Conservation (phyloP, 371 early-diverging fungal species). For the Lichtheimia corymbifera region DNA sequence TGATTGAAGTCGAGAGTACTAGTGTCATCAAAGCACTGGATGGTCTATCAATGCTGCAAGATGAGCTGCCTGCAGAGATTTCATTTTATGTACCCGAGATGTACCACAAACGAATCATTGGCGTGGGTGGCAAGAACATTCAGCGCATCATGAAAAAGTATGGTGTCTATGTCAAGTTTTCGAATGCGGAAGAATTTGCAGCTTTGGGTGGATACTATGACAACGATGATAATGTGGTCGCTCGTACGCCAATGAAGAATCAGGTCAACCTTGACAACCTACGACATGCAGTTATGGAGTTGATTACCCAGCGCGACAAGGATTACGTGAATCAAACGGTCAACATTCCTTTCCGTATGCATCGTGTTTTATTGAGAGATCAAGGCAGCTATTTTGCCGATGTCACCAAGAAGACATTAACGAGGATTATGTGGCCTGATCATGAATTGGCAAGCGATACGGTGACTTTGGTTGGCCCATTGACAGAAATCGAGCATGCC, state of each 20-base stretch:
- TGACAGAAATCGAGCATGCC: slow-evolving; percentile 38
- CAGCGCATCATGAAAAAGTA: slow-evolving; percentile 95
- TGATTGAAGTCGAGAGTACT: slow-evolving; percentile 71
- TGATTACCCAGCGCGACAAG: slow-evolving; percentile 63
- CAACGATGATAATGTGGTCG: slow-evolving; percentile 84
- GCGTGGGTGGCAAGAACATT: slow-evolving; percentile 93
- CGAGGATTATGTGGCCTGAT: slow-evolving; percentile 56
- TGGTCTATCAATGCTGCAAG: slow-evolving; percentile 72
- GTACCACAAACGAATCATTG: slow-evolving; percentile 93
- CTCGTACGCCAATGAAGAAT: slow-evolving; percentile 88
- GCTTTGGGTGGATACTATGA: slow-evolving; percentile 79
- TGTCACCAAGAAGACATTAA: slow-evolving; percentile 53
- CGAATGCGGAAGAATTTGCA: slow-evolving; percentile 79
- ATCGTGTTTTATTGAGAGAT: slow-evolving; percentile 46
- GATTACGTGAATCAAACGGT: slow-evolving; percentile 41
- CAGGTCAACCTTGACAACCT: slow-evolving; percentile 66
- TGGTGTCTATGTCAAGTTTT: slow-evolving; percentile 94
- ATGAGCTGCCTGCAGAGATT: slow-evolving; percentile 86
- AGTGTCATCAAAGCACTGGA: slow-evolving; percentile 61
- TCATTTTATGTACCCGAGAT: slow-evolving; percentile 88
- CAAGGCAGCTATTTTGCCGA: slow-evolving; percentile 41
- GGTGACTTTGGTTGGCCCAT: slow-evolving; percentile 45
- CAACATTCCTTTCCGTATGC: slow-evolving; percentile 47
- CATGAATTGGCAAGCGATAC: slow-evolving; percentile 38
- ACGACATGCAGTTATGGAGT: slow-evolving; percentile 74